Conservation (phyloP, 768 basidiomycete species). For the Polyporus arcularius region DNA sequence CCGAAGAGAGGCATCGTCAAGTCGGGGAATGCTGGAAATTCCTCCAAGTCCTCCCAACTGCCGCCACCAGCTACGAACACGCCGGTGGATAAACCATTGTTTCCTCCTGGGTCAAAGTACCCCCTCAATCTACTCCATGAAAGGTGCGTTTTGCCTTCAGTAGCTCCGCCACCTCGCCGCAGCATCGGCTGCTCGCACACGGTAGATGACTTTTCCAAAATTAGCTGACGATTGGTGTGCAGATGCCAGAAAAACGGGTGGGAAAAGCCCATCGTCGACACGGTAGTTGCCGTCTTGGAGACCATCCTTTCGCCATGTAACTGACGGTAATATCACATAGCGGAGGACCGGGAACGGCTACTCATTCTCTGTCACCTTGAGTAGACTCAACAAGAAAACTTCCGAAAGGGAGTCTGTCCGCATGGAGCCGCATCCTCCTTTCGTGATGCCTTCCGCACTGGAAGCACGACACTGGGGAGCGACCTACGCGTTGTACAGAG, state of each 20-base stretch:
- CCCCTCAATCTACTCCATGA: slow-evolving; percentile 81
- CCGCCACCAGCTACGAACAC: slow-evolving; percentile 16
- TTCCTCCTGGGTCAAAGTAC: slow-evolving; percentile 84
- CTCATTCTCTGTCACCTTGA: slow-evolving; percentile 71
- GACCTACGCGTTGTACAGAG: slow-evolving; percentile 83
- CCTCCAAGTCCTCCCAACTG: slow-evolving; percentile 51
- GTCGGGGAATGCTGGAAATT: slow-evolving; percentile 90
- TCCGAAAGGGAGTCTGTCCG: slow-evolving; percentile 68
- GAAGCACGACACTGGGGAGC: slow-evolving; percentile 94
- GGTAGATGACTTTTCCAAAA: neutral
- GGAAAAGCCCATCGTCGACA: slow-evolving; percentile 82
- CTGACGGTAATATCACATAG: slow-evolving; percentile 31
- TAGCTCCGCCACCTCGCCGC: neutral
- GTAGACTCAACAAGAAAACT: slow-evolving; percentile 67
- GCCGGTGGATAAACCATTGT: slow-evolving; percentile 57
- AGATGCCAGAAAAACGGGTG: slow-evolving; percentile 90
- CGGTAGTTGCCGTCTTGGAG: slow-evolving; percentile 42
- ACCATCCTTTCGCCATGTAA: neutral
- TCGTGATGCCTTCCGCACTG: slow-evolving; percentile 61
- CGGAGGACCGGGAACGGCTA: slow-evolving; percentile 50
- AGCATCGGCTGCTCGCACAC: too few species aligned
- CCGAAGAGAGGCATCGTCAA: slow-evolving; percentile 78
- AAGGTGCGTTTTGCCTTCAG: slow-evolving; percentile 43
- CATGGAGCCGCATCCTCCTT: slow-evolving; percentile 73
- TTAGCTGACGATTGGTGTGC: neutral